These are phyloP conservation scores for Gossypium schwendimanii DNA, from an alignment of 441 rosid genomes.

Conservation along the genomic window DNA sequence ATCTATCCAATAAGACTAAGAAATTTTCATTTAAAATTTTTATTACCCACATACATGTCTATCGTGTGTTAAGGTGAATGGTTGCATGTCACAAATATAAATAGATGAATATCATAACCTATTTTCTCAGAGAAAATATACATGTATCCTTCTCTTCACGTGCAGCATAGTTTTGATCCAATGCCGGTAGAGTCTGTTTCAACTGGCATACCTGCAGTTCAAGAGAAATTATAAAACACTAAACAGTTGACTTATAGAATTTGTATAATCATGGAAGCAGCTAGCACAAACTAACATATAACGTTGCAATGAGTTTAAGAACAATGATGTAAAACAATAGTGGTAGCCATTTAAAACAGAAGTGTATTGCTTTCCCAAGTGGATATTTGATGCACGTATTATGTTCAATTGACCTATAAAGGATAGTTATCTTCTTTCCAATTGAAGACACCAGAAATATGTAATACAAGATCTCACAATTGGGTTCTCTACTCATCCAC, in stretches of 20 bases:
- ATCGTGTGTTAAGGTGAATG: not conserved
- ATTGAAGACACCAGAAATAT: not conserved
- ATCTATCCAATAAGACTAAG: not conserved
- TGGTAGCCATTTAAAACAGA: not conserved
- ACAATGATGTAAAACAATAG: not conserved
- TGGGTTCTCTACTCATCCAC: not conserved
- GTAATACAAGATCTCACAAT: not conserved
- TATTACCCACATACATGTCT: not conserved
- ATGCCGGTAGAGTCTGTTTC: conserved; percentile 40
- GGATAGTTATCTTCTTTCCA: not conserved
- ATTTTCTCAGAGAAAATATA: conserved; percentile 20
- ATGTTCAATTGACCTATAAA: not conserved
- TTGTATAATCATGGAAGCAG: not conserved
- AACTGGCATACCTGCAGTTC: conserved; percentile 51
- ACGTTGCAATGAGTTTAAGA: not conserved
- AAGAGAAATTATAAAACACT: conserved; percentile 4
- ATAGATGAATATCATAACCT: not conserved
- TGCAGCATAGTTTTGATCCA: conserved; percentile 78
- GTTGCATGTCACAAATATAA: not conserved
- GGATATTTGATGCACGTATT: not conserved
- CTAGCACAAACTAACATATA: not conserved
- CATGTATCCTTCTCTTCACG: conserved; percentile 66
- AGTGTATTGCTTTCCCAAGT: not conserved
- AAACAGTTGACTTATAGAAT: not conserved
- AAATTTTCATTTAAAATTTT: not conserved